phyloP scores from a whole-genome alignment of 208 protist genomes.

The Acanthamoeba quina region DNA sequence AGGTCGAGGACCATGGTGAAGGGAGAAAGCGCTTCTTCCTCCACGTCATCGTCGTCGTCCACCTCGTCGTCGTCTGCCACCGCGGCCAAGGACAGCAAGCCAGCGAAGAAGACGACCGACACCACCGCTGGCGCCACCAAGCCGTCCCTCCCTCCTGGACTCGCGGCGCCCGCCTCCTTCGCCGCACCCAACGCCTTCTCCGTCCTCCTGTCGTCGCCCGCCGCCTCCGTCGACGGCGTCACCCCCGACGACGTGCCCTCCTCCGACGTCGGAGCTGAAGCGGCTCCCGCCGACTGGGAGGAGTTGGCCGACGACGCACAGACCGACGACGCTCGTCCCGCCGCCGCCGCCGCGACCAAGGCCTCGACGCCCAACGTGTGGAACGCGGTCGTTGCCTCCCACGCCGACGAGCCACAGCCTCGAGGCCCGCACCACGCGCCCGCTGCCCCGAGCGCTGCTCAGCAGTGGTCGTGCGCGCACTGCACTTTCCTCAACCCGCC shows the following conservation, averaged over 20 bases:
- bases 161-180: background rate
- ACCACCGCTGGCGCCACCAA: background rate
- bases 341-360: background rate
- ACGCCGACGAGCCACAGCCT: background rate
- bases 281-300: background rate
- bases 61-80: background rate
- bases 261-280: background rate
- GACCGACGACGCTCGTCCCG: background rate
- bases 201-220: background rate
- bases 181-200: slow-evolving; percentile 23
- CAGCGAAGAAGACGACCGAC: background rate
- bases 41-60: background rate
- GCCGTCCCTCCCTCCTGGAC: background rate
- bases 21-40: slow-evolving; percentile 71
- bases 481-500: slow-evolving; percentile 62
- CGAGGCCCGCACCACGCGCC: background rate
- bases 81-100: background rate
- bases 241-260: background rate
- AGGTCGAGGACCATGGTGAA: background rate
- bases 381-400: background rate
- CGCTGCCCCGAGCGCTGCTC: background rate
- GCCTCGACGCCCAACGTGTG: slow-evolving; percentile 12
- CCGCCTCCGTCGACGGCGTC: background rate
- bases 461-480: slow-evolving; percentile 29
- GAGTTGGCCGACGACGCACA: background rate